phyloP scores from a whole-genome alignment of 2,329 filamentous ascomycete genomes.

The Trichoderma polysporum region DNA sequence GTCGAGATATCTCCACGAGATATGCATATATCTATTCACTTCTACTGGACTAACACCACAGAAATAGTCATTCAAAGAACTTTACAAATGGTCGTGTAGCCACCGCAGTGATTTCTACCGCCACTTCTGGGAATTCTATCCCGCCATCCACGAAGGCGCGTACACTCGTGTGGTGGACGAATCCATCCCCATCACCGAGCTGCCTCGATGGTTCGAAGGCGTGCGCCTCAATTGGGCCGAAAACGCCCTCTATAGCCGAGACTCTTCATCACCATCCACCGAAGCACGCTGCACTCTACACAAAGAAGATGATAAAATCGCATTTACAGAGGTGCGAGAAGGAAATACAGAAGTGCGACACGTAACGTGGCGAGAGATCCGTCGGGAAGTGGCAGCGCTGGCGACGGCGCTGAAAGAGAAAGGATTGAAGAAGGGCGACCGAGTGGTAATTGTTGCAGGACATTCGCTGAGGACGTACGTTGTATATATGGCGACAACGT shows the following conservation, averaged over 20 bases:
- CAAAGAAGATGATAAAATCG: conserved; percentile 71
- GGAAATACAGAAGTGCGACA: conserved; percentile 56
- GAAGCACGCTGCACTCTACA: conserved; percentile 50
- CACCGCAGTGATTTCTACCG: conserved; percentile 64
- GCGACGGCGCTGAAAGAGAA: conserved; percentile 64
- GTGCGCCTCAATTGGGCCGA: conserved; percentile 75
- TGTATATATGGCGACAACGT: conserved; percentile 67
- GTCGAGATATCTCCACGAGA: background rate
- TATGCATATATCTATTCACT: background rate
- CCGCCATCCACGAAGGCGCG: conserved; percentile 62
- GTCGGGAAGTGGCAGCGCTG: conserved; percentile 57
- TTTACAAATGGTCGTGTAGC: conserved; percentile 68
- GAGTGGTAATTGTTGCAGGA: conserved; percentile 71
- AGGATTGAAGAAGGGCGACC: conserved; percentile 69
- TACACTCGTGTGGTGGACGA: conserved; percentile 67
- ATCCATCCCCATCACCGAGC: conserved; percentile 63
- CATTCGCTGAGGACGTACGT: conserved; percentile 74
- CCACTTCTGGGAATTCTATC: conserved; percentile 59
- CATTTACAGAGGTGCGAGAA: conserved; percentile 71
- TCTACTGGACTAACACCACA: background rate
- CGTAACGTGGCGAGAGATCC: conserved; percentile 67
- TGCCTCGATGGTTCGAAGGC: conserved; percentile 77
- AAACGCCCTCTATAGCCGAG: conserved; percentile 64
- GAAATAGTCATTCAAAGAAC: conserved; percentile 53
- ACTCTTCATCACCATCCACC: conserved; percentile 43